Conservation (phyloP, 495 filamentous ascomycete genomes). For the Penicillium subrubescens region DNA sequence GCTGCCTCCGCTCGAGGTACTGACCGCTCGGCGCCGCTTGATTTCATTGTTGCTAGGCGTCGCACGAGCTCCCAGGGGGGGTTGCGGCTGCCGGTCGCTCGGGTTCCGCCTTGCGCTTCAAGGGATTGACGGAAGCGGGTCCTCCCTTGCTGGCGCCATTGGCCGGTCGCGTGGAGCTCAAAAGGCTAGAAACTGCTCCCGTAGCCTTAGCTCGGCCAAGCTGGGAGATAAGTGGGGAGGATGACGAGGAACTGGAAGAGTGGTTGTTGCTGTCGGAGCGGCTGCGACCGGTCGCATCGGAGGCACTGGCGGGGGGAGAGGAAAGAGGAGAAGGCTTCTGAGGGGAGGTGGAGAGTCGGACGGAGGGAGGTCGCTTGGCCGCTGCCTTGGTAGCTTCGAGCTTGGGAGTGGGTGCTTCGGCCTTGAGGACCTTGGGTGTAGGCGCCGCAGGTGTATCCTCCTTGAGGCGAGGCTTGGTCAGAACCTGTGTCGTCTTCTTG, state of each 20-base stretch:
- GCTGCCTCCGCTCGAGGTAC: slow-evolving; percentile 49
- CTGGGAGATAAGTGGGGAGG: slow-evolving; percentile 48
- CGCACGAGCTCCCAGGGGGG: slow-evolving; percentile 23
- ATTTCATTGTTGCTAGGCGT: slow-evolving; percentile 39
- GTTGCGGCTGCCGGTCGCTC: slow-evolving; percentile 33
- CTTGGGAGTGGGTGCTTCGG: slow-evolving; percentile 24
- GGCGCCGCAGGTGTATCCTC: slow-evolving; percentile 15
- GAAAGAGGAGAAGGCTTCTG: slow-evolving; percentile 74
- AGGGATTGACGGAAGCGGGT: slow-evolving; percentile 28
- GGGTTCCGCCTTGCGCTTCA: slow-evolving; percentile 52
- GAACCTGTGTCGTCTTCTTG: slow-evolving; percentile 1
- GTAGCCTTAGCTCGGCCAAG: slow-evolving; percentile 31
- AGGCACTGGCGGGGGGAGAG: slow-evolving; percentile 76
- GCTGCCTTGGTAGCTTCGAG: slow-evolving; percentile 31
- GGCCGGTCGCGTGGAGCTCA: slow-evolving; percentile 24
- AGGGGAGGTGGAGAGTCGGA: slow-evolving; percentile 54
- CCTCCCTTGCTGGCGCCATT: slow-evolving; percentile 34
- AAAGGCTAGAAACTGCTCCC: slow-evolving; percentile 11
- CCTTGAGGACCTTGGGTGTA: slow-evolving; percentile 25
- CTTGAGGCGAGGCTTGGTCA: slow-evolving; percentile 19
- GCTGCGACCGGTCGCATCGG: slow-evolving; percentile 55
- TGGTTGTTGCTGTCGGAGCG: slow-evolving; percentile 48
- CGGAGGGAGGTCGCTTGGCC: slow-evolving; percentile 41
- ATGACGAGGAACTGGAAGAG: slow-evolving; percentile 44
- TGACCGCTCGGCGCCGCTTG: slow-evolving; percentile 50